Percentiles rank a stretch among this genome's conserved stretches.
These are phyloP conservation scores for Emydomyces testavorans DNA, from an alignment of 2,329 filamentous ascomycete species.

Conservation along the genomic window DNA sequence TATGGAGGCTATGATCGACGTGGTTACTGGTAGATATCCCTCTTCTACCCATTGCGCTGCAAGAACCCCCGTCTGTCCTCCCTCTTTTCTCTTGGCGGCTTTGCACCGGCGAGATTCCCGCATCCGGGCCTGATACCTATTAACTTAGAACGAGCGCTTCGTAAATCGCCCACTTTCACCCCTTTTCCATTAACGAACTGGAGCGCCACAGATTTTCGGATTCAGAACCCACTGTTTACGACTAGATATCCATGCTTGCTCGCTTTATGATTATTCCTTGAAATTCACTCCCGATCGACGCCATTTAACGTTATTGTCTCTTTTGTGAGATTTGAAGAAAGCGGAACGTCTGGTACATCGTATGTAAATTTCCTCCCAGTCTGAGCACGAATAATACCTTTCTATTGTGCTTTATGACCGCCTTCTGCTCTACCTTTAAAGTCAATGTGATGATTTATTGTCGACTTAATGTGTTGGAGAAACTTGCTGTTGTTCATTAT, in stretches of 20 bases:
- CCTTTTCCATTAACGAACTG: not conserved
- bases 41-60: constrained; percentile 22
- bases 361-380: constrained; percentile 5
- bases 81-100: constrained; percentile 7
- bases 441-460: not conserved
- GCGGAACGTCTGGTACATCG: not conserved
- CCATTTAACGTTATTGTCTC: not conserved
- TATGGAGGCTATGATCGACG: constrained; percentile 36
- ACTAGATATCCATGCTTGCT: constrained; percentile 8
- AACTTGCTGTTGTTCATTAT: not conserved
- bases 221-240: not conserved
- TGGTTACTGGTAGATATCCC: constrained; percentile 34
- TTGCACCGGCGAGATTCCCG: constrained; percentile 10
- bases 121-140: constrained; percentile 14
- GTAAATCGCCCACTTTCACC: constrained; percentile 5
- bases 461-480: constrained; percentile 8
- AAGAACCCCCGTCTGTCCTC: constrained; percentile 17
- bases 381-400: not conserved
- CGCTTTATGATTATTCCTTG: constrained; percentile 3
- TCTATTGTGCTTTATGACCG: constrained; percentile 1
- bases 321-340: not conserved
- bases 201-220: not conserved
- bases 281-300: not conserved
- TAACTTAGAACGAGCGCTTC: constrained; percentile 6
- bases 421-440: not conserved